A percentile compares a stretch with the other conserved stretches of the same genome.
Evolutionary conservation across 2,329 filamentous ascomycete genomes (phyloP).

Genomic region (Mycosphaerella sp.): DNA sequence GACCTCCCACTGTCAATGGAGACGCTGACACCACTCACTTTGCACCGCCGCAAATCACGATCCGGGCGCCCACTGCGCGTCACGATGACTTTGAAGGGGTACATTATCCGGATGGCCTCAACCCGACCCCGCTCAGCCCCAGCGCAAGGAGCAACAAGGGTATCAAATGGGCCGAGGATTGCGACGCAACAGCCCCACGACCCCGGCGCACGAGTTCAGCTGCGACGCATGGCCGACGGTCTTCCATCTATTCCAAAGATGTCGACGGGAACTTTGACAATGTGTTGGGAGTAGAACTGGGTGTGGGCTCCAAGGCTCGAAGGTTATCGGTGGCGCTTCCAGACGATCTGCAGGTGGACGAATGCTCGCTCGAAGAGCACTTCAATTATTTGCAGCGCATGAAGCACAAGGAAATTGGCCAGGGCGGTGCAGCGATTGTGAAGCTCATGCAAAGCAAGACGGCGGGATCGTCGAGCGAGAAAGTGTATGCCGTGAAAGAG

Average conservation of each 20-base stretch:
- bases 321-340: conserved; percentile 30
- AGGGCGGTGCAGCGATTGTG: conserved; percentile 76
- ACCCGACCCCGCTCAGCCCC: conserved; percentile 13
- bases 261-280: conserved; percentile 25
- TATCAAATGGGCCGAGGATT: conserved; percentile 22
- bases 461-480: conserved; percentile 36
- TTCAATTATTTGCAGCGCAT: conserved; percentile 62
- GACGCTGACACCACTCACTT: neutral
- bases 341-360: conserved; percentile 29
- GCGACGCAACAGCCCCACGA: conserved; percentile 9
- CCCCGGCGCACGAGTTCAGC: conserved; percentile 26
- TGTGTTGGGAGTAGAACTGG: conserved; percentile 28
- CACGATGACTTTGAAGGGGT: conserved; percentile 14
- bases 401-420: conserved; percentile 68
- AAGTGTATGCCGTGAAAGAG: conserved; percentile 76
- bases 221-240: conserved; percentile 25
- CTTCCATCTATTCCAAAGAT: conserved; percentile 30
- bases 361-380: conserved; percentile 40
- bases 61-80: conserved; percentile 11
- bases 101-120: conserved; percentile 18
- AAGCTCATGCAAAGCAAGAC: conserved; percentile 71
- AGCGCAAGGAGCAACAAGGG: conserved; percentile 18
- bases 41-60: conserved; percentile 8
- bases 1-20: conserved; percentile 9
- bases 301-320: conserved; percentile 33